These are phyloP conservation scores for Jasminum sambac DNA, from an alignment of 257 asterid genomes.

Conservation along the genomic window DNA sequence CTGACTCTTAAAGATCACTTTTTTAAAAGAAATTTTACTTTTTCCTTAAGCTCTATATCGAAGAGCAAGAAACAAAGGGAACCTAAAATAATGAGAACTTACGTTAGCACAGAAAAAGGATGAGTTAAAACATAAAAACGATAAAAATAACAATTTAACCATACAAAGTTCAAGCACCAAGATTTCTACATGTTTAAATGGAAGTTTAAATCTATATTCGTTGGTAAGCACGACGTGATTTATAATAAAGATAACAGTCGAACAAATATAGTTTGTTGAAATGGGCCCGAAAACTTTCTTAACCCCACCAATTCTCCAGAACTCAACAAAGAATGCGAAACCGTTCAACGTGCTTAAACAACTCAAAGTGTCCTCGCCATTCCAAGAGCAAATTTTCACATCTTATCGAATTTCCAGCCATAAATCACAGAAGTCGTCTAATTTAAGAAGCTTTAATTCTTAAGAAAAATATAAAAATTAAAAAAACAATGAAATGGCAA, in stretches of 20 bases:
- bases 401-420: not conserved
- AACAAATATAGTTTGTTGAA: not conserved
- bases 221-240: too few species aligned
- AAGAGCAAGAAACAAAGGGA: too few species aligned
- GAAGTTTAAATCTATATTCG: too few species aligned
- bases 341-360: not conserved
- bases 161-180: too few species aligned
- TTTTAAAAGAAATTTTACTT: too few species aligned
- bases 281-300: not conserved
- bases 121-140: not conserved
- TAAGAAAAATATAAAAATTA: too few species aligned
- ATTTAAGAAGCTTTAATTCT: not conserved
- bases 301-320: not conserved
- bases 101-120: not conserved
- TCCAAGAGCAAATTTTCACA: not conserved
- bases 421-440: not conserved
- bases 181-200: too few species aligned
- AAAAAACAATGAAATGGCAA: not conserved
- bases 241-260: too few species aligned
- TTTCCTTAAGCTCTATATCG: too few species aligned
- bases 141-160: not conserved
- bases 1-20: too few species aligned
- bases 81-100: not conserved
- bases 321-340: too few species aligned
- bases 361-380: not conserved